Base-by-base conservation (phyloP, 176 grass and related monocot species). In the Pontederia crassipes region DNA sequence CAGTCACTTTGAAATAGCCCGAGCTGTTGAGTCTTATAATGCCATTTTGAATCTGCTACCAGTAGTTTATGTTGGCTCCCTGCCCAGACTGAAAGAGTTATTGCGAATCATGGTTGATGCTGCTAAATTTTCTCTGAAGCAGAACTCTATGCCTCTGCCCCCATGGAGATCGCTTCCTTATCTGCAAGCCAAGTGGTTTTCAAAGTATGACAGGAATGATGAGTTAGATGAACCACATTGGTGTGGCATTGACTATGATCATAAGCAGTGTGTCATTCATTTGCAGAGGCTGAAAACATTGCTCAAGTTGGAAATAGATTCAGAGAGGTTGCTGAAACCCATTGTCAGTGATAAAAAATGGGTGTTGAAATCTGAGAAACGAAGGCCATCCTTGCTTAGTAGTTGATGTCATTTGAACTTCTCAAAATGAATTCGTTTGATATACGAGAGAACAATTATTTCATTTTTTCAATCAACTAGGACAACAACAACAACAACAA, bases 1-100 rank as follows among this genome's bases (percentile, higher is more conserved):
- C 69, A 97, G 78, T 69, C 92, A 97, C 72, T 97, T 97, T 76
- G 92, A 96, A 73, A 96, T 96, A 63, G 92, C 92, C 49, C 74
- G 86, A 64, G 92, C 86, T 3, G 86, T 90, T 70, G 75, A 87
- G 17, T 90, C 86, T 10, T 96, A 90, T 46, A 75, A 79, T 60
- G 40, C 73, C 26, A 64, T 88, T 52, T 56, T 96, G 70, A 82
- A 78, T 75, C 85, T 81, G 17, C 74, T 96, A 11, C 92, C 86
- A 0, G 83, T 85, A 10, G 78, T 90, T 7, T 90, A 82, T 54
- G 86, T 85, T 1, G 92, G 92, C 40, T 78, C 78, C 4, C 77
- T 85, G 71, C 55, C 83, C 0, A 81, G 83, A 29, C 67, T 90
- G 72, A 87, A 87, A 72, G 83, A 96, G 61, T 83, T 96, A 60